These are phyloP conservation scores for Rhizopogon roseolus DNA, from an alignment of 768 basidiomycete species.

Conservation along the genomic window DNA sequence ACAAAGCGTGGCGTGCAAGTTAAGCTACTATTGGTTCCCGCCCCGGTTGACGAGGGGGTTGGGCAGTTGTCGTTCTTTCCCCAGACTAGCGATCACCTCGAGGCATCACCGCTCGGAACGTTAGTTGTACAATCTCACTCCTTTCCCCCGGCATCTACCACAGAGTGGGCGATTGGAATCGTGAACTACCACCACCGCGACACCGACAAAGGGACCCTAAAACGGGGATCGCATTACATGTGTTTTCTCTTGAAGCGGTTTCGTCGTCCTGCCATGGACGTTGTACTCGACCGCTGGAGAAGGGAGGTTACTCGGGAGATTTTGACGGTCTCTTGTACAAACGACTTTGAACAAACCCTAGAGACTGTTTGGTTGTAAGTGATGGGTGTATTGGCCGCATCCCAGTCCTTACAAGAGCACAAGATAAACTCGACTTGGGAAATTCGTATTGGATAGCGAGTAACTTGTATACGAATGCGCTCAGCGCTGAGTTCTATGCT, in stretches of 20 bases:
- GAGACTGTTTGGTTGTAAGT: neutral
- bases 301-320: neutral
- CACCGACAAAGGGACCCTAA: neutral
- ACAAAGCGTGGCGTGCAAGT: conserved; percentile 6
- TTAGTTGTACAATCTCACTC: neutral
- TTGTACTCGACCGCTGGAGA: neutral
- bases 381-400: neutral
- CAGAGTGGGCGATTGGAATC: conserved; percentile 4
- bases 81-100: neutral
- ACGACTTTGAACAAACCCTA: neutral
- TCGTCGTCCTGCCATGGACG: neutral
- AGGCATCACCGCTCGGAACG: neutral
- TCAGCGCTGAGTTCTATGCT: no score
- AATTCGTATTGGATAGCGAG: no score
- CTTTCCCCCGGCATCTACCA: neutral
- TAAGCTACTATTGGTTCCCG: neutral
- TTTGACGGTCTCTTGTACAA: neutral
- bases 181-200: neutral
- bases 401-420: no score
- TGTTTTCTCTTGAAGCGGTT: conserved; percentile 1
- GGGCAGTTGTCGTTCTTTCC: conserved; percentile 1
- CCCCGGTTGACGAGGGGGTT: neutral
- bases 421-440: no score
- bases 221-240: neutral
- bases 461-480: no score